Conservation (phyloP, 148 eudicot species). For the Rheum nobile region DNA sequence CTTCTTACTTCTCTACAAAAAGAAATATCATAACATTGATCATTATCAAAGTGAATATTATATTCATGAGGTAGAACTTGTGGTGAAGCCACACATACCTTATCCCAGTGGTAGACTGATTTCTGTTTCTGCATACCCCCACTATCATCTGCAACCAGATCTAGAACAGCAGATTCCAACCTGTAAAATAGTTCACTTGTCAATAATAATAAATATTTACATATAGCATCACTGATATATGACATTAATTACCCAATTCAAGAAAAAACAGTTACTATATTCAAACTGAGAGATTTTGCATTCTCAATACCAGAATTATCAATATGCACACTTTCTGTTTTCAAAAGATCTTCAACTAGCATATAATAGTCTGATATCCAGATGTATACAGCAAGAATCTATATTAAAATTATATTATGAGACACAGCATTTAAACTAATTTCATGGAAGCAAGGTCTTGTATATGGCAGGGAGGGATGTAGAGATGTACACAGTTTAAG, state of each 20-base stretch:
- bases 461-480: not conserved
- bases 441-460: not conserved
- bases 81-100: slow-evolving; percentile 27
- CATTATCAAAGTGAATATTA: not conserved
- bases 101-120: slow-evolving; percentile 75
- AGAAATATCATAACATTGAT: slow-evolving; percentile 1
- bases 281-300: not conserved
- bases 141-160: slow-evolving; percentile 67
- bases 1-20: slow-evolving; percentile 76
- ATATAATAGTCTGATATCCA: not conserved
- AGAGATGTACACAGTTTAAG: not conserved
- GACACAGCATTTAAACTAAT: not conserved
- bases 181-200: slow-evolving; percentile 20
- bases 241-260: not conserved
- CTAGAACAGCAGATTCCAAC: slow-evolving; percentile 83
- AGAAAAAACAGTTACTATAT: not conserved
- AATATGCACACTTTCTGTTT: not conserved
- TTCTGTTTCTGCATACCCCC: slow-evolving; percentile 66
- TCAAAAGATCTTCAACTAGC: slow-evolving; percentile 4
- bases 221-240: not conserved
- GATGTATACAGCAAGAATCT: not conserved
- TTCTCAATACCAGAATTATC: not conserved
- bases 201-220: not conserved
- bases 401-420: not conserved
- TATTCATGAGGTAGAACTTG: not conserved